These are phyloP conservation scores for Solanum sejunctum DNA, from an alignment of 257 asterid species.

Conservation along the genomic window DNA sequence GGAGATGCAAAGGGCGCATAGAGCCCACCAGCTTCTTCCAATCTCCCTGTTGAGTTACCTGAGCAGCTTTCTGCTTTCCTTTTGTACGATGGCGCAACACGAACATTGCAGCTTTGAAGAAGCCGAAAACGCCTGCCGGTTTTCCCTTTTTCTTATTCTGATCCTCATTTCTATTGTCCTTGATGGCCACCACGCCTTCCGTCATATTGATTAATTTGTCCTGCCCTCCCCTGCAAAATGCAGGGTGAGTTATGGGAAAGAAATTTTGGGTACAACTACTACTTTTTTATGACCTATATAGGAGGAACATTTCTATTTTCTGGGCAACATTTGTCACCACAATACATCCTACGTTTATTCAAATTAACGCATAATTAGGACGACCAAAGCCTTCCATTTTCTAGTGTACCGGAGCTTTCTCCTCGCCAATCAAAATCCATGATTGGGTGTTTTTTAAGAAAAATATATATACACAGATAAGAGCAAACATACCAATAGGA, in stretches of 20 bases:
- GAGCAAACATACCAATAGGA: too few species aligned
- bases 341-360: neutral
- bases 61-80: neutral
- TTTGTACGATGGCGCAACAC: neutral
- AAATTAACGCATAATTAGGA: neutral
- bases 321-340: neutral
- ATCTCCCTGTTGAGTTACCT: neutral
- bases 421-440: neutral
- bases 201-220: neutral
- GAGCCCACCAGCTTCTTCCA: slow-evolving; percentile 15
- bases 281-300: neutral
- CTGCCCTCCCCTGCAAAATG: neutral
- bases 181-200: neutral
- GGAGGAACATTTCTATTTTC: neutral
- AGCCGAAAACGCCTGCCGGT: neutral
- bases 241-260: neutral
- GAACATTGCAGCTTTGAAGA: slow-evolving; percentile 7
- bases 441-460: neutral
- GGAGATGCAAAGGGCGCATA: slow-evolving; percentile 16
- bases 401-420: neutral
- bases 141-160: neutral
- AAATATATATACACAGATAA: too few species aligned
- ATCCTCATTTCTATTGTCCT: neutral
- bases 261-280: neutral
- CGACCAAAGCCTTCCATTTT: neutral